Base-by-base conservation (phyloP, 495 filamentous ascomycete species). In the Penicillium daleae region DNA sequence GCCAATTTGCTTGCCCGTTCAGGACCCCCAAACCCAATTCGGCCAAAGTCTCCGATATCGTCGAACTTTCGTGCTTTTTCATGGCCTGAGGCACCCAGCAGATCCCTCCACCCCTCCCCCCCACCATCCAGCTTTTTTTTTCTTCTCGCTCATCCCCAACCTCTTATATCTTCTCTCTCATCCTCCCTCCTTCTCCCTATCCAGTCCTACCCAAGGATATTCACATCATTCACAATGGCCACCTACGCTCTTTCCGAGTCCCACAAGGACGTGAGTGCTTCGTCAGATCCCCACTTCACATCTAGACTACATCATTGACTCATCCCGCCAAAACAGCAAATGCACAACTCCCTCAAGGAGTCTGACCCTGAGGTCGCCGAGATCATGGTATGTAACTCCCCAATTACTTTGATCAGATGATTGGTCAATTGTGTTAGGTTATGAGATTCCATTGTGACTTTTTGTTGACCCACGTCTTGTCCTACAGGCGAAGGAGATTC, bases 361-460 rank as follows among this genome's bases (percentile, higher is more conserved):
- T 85, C 85, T 48, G 94, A 99, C 78, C 90, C 93, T 22, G 93
- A 97, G 81, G 89, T 99, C 65, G 90, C 92, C 40, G 84, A 89
- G 74, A 95, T 97, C 74, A 97, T 99, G 93, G 92, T 95, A 83
- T 57, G 85, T 80, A 87, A 87, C 89, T 75, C 54, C 78, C 69
- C 29, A 52, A 33, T 57, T 21, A 27, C 55, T 44, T 59, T 57
- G 42, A 15, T 50, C 15, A 17, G 6, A n/a, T n/a, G n/a, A 2
- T 4, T 27, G 57, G 56, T 48, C 56, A 50, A 42, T 48, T 15
- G 22, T 17, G n/a, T 35, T 12, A 3, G 29, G n/a, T 37, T 19
- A 44, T 24, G 42, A 17, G 6, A 10, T n/a, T 29, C 17, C 6
- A 39, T 32, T 31, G 10, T 21, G 24, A 10, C 7, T 54, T 63